Base-by-base conservation (phyloP, 2,329 filamentous ascomycete species). In the Elsinoe batatas region DNA sequence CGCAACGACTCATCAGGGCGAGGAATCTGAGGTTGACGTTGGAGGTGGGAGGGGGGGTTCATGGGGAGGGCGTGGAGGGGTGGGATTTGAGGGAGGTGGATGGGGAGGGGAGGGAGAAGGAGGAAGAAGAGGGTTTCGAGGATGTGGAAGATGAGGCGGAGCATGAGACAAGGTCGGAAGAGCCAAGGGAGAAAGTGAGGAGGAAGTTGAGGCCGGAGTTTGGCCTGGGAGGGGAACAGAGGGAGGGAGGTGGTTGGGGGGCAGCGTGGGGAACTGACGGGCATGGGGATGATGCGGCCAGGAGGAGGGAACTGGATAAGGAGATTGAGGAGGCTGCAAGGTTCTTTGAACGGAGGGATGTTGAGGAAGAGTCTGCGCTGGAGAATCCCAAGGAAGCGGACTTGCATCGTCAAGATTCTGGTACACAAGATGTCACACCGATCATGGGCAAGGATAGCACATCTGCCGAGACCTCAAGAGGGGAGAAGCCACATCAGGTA, bases 21-120 rank as follows among this genome's bases (percentile, higher is more conserved):
- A 74, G 69, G 36, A 75, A 75, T 6, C 65, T 78, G 50, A 69
- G 71, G 32, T 77, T 78, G 61, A 66, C 71, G 7, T 69, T 78
- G 58, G 68, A 72, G 62, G 67, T 59, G 56, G 57, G 58, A 59
- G 60, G 15, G 38, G 60, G 22, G 38, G 53, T 37, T 46, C 37
- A 53, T 56, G 60, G n/a, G 57, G 60, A 20, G 51, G 56, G 37
- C 54, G 43, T 55, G 17, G 11, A 5, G 15, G 56, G 57, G 57
- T 61, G 60, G 12, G 43, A 60, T 11, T 44, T 56, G 18, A 53
- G 26, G 42, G 57, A 61, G 13, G 58, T 59, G 12, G 54, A 56
- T 32, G 56, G 32, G 13, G 54, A 53, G 33, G 15, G 44, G 35
- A 56, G 57, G 12, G 53, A 43, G 36, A 22, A 8, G 35, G 30